phyloP scores from a whole-genome alignment of 768 basidiomycete genomes.

The Mycena filopes region DNA sequence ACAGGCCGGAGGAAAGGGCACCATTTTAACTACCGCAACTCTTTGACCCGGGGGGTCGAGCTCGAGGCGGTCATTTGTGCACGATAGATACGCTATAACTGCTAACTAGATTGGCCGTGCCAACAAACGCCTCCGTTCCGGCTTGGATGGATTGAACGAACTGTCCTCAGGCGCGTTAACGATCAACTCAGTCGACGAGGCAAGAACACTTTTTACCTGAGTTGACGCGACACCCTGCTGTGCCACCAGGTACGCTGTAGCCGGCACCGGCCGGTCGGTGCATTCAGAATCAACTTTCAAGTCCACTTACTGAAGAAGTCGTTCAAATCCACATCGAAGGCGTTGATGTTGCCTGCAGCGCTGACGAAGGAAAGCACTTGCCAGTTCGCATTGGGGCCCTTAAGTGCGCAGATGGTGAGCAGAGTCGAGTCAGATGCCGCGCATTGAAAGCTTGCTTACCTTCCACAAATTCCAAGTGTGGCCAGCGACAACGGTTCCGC shows the following conservation, averaged over 20 bases:
- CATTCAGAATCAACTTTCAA: too few relatives aligned
- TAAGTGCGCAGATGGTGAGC: constrained; percentile 57
- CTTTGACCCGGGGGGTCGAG: background rate
- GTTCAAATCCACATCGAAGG: constrained; percentile 64
- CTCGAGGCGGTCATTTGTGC: constrained; percentile 14
- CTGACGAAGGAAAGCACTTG: constrained; percentile 67
- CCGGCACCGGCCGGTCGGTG: background rate
- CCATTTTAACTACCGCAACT: constrained; percentile 13
- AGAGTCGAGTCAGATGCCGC: constrained; percentile 55
- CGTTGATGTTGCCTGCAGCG: constrained; percentile 55
- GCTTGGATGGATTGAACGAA: constrained; percentile 65
- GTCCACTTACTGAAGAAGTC: constrained; percentile 61
- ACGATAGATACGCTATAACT: constrained; percentile 52
- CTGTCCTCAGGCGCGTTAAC: constrained; percentile 39
- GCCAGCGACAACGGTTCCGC: constrained; percentile 55
- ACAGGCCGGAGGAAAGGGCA: constrained; percentile 25
- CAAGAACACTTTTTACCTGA: constrained; percentile 50
- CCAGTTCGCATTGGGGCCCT: constrained; percentile 64
- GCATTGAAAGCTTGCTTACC: constrained; percentile 65
- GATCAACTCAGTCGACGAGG: background rate
- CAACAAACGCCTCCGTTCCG: constrained; percentile 66
- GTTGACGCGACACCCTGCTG: constrained; percentile 59
- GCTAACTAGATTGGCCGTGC: constrained; percentile 58
- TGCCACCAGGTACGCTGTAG: constrained; percentile 52
- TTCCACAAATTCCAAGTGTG: constrained; percentile 68